Conservation (phyloP, 129 eudicot genomes). For the Pulicaria dysenterica region DNA sequence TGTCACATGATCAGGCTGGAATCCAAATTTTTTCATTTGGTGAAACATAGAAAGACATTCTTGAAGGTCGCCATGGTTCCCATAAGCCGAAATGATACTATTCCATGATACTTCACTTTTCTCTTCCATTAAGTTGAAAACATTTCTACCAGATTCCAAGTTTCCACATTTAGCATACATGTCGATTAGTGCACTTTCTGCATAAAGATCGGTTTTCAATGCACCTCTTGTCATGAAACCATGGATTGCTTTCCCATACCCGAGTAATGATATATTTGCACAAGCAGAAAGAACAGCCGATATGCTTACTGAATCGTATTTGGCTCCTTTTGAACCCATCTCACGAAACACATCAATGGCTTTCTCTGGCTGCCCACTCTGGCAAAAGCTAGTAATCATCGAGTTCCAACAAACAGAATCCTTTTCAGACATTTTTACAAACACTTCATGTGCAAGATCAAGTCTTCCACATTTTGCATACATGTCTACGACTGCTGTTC, state of each 20-base stretch:
- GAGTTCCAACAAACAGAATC: conserved; percentile 82
- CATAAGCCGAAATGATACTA: conserved; percentile 76
- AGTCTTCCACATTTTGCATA: conserved; percentile 82
- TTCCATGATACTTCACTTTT: conserved; percentile 91
- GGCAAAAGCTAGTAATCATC: conserved; percentile 68
- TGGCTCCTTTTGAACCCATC: conserved; percentile 54
- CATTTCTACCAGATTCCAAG: conserved; percentile 48
- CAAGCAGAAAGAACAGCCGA: conserved; percentile 77
- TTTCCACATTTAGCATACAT: conserved; percentile 78
- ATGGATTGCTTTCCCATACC: conserved; percentile 72
- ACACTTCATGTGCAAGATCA: conserved; percentile 57
- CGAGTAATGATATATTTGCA: conserved; percentile 56
- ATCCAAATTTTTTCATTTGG: conserved; percentile 55
- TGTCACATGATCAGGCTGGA: conserved; percentile 67
- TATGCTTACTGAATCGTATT: conserved; percentile 61
- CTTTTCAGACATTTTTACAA: conserved; percentile 50
- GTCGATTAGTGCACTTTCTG: conserved; percentile 68
- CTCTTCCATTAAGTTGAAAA: conserved; percentile 55
- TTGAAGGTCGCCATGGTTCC: conserved; percentile 62
- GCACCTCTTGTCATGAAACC: conserved; percentile 62
- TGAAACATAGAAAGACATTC: conserved; percentile 53
- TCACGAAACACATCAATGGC: conserved; percentile 66
- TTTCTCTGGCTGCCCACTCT: conserved; percentile 61
- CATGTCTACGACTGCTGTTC: conserved; percentile 74
- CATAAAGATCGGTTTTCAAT: conserved; percentile 52